Evolutionary conservation across 164 flowering plant genomes (phyloP).

Genomic region (Umbellularia californica): DNA sequence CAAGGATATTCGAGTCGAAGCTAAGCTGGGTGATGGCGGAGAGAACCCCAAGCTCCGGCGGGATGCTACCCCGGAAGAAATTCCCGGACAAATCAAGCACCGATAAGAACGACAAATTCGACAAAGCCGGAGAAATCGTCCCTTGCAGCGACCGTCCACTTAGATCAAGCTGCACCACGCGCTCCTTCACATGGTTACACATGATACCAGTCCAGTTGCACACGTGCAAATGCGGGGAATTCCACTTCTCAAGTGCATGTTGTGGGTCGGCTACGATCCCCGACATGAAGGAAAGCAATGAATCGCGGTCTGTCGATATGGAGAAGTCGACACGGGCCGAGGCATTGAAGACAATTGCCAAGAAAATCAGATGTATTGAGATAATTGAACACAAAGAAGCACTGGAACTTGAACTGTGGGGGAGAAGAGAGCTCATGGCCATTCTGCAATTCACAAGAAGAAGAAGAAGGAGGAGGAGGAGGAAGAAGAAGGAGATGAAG

Average conservation of each 20-base stretch:
- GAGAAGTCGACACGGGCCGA: constrained; percentile 5
- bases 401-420: neutral
- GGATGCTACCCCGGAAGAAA: constrained; percentile 60
- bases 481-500: neutral
- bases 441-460: neutral
- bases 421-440: neutral
- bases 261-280: constrained; percentile 48
- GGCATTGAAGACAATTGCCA: neutral
- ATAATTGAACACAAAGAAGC: neutral
- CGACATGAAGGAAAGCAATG: constrained; percentile 56
- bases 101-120: constrained; percentile 40
- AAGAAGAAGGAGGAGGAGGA: neutral
- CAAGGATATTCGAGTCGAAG: constrained; percentile 53
- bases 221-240: constrained; percentile 34
- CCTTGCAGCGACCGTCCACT: constrained; percentile 50
- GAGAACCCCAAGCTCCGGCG: constrained; percentile 52
- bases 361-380: neutral
- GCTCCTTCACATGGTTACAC: constrained; percentile 32
- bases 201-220: constrained; percentile 76
- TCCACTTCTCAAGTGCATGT: constrained; percentile 49
- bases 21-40: constrained; percentile 49
- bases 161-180: constrained; percentile 53
- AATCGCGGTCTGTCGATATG: constrained; percentile 28
- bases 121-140: constrained; percentile 54
- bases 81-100: constrained; percentile 72